Conservation (phyloP, 2,329 filamentous ascomycete species). For the Alternaria atra region DNA sequence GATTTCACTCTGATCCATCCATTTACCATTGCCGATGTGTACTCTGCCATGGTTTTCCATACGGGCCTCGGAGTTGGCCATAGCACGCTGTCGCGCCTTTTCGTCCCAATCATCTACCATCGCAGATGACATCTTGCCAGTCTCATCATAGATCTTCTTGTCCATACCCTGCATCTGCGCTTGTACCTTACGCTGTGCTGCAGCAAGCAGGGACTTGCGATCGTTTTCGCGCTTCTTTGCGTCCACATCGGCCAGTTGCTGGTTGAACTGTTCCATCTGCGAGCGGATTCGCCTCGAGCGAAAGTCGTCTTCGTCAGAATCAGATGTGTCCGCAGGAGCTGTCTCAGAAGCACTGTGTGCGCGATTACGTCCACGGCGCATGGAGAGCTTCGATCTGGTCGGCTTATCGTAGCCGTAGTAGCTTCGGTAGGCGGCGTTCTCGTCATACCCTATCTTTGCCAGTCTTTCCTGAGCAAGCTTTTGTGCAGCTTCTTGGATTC, state of each 20-base stretch:
- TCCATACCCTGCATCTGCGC: constrained; percentile 82
- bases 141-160: constrained; percentile 78
- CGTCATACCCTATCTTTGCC: constrained; percentile 78
- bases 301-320: constrained; percentile 66
- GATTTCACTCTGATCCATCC: constrained; percentile 79
- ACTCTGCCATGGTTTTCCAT: constrained; percentile 65
- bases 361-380: constrained; percentile 64
- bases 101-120: constrained; percentile 80
- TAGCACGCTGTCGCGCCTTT: constrained; percentile 75
- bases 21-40: constrained; percentile 82
- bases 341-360: constrained; percentile 71
- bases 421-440: constrained; percentile 71
- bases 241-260: constrained; percentile 73
- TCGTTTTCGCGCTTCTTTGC: constrained; percentile 78
- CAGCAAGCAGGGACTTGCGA: constrained; percentile 76
- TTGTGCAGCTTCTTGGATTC: constrained; percentile 86
- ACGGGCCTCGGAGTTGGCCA: constrained; percentile 69
- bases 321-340: constrained; percentile 43
- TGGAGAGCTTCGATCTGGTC: constrained; percentile 60
- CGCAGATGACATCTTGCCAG: constrained; percentile 74
- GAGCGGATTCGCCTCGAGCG: constrained; percentile 76
- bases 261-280: constrained; percentile 82
- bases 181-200: constrained; percentile 86
- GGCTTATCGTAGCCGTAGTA: constrained; percentile 74
- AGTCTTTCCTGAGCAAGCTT: constrained; percentile 85